Percentiles rank a stretch among this genome's conserved stretches.
Conservation (phyloP, 352 stramenopile species). For the Phytophthora quininea region DNA sequence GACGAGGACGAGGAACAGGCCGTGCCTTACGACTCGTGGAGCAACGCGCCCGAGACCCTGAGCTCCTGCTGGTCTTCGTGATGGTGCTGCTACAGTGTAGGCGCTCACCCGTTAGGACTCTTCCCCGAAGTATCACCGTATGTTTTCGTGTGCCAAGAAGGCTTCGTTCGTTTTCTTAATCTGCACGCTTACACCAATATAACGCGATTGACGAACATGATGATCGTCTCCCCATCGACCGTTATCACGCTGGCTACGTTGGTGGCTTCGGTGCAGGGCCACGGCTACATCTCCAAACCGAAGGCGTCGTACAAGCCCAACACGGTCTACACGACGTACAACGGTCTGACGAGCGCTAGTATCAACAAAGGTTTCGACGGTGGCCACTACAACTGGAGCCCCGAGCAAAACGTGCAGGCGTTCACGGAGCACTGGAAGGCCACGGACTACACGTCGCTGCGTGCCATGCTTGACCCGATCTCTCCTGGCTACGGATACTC, state of each 20-base stretch:
- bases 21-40: conserved; percentile 49
- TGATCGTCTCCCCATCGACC: conserved; percentile 10
- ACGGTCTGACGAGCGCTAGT: conserved; percentile 24
- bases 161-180: no score
- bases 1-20: conserved; percentile 20
- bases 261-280: conserved; percentile 12
- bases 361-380: conserved; percentile 40
- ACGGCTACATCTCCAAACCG: conserved; percentile 30
- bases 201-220: conserved; percentile 11
- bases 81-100: conserved; percentile 57
- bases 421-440: conserved; percentile 37
- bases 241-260: conserved; percentile 18
- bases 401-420: conserved; percentile 36
- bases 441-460: conserved; percentile 40
- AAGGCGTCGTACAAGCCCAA: conserved; percentile 33
- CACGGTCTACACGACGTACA: conserved; percentile 35
- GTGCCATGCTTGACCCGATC: conserved; percentile 42
- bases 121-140: conserved; percentile 49
- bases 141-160: no score
- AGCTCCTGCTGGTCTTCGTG: conserved; percentile 49
- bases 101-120: conserved; percentile 57
- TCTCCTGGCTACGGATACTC: conserved; percentile 39
- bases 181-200: not conserved
- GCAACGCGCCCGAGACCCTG: conserved; percentile 46
- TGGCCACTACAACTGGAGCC: conserved; percentile 37